Percentiles rank a stretch among this genome's conserved stretches.
Evolutionary conservation across 306 rosid genomes (phyloP).

Genomic region (Cucurbita pepo): DNA sequence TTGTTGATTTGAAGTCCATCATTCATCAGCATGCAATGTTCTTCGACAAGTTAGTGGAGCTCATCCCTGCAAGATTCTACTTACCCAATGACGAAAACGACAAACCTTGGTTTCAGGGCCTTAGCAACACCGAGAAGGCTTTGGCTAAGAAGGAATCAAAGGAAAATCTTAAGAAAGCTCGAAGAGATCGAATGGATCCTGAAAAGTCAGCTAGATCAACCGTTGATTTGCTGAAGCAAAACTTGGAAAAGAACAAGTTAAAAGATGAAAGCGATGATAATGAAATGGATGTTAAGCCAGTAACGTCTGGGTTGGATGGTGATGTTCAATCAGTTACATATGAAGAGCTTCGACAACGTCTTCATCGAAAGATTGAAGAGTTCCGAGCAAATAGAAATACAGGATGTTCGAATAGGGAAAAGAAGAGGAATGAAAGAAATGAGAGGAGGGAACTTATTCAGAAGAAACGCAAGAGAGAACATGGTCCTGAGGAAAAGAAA

Average conservation of each 20-base stretch:
- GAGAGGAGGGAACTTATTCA: constrained; percentile 18
- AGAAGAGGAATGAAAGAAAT: constrained; percentile 34
- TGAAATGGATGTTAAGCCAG: constrained; percentile 21
- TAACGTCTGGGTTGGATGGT: constrained; percentile 24
- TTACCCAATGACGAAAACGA: constrained; percentile 39
- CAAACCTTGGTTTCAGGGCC: constrained; percentile 82
- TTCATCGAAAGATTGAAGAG: constrained; percentile 45
- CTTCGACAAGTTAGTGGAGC: constrained; percentile 66
- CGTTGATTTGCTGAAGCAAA: constrained; percentile 45
- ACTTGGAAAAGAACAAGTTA: constrained; percentile 27
- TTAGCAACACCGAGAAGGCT: constrained; percentile 43
- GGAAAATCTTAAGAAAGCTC: constrained; percentile 59
- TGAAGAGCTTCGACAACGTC: constrained; percentile 55
- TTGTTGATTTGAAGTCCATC: background rate
- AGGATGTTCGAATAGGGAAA: constrained; percentile 29
- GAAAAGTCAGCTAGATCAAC: constrained; percentile 51
- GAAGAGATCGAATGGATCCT: constrained; percentile 56
- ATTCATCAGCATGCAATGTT: constrained; percentile 45
- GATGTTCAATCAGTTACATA: constrained; percentile 46
- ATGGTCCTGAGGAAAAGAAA: constrained; percentile 16
- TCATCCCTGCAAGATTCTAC: constrained; percentile 76
- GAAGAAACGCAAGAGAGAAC: constrained; percentile 48
- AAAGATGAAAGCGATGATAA: constrained; percentile 20
- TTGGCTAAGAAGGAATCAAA: constrained; percentile 51
- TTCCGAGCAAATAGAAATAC: constrained; percentile 26